Evolutionary conservation across 768 basidiomycete genomes (phyloP), one percentile per base, ranked within the genome.

Genomic region (Cystobasidium onofrii): DNA sequence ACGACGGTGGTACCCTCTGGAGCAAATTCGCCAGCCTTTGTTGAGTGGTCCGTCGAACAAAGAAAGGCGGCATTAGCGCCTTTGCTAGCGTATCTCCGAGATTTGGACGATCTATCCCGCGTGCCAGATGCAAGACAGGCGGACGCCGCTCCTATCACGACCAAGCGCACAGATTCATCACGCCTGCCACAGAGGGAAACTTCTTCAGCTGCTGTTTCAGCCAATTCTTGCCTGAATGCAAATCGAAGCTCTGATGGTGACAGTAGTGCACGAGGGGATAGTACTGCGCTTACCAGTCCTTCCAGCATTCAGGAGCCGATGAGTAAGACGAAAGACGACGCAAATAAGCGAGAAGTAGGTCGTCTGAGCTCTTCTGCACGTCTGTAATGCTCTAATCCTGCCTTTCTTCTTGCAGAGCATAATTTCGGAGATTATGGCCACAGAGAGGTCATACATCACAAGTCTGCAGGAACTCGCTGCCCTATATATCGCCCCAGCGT

Each of bases 81-180:
- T 12, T 87, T 99, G 20, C 94, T 98, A 89, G 91, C 92, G 7
- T 99, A 98, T 81, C 85, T 99, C 23, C 88, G 88, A 78, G 96
- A 99, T 78, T 89, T 99, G 87, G 89, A 93, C 79, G 96, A 99
- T 79, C 84, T 99, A 34, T 88, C 88, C 20, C 81, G 87, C 76
- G 86, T 87, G n/a, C 1, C 64, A 2, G 39, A 75, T 0, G 55
- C 74, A 1, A 70, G 52, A 43, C 31, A 64, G 25, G 57, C 57
- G 29, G 44, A 52, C 12, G 55, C 50, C n/a, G 41, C 41, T 33
- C 54, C 36, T 46, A 2, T 46, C 39, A n/a, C 29, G 39, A 31
- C 41, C 39, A 43, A 18, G 29, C 36, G 41, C 4, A 29, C 29
- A 31, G 43, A 29, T 27, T 39, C 34, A 3, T 25, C 43, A 4